Conservation (phyloP, 116 monocot genomes). For the Trichopus zeylanicus region DNA sequence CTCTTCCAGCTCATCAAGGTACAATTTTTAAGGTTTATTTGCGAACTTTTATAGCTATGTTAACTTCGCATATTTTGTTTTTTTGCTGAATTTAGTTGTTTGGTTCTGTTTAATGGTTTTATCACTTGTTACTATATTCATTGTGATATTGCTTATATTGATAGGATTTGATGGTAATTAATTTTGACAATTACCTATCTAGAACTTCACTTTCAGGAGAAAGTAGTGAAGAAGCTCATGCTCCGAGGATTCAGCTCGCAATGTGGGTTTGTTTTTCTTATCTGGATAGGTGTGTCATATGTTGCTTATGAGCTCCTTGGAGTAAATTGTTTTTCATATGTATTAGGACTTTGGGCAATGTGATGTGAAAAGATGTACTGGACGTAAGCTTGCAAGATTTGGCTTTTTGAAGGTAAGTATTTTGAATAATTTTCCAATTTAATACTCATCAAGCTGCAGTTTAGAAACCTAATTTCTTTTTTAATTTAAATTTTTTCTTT, state of each 20-base stretch:
- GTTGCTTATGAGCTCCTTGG: not conserved
- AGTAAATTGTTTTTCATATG: not conserved
- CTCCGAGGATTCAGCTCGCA: slow-evolving; percentile 69
- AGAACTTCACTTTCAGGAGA: slow-evolving; percentile 66
- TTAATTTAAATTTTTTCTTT: too few relatives aligned
- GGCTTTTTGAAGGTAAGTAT: slow-evolving; percentile 68
- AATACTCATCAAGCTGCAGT: too few relatives aligned
- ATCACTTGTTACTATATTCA: too few relatives aligned
- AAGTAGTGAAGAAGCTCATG: slow-evolving; percentile 25
- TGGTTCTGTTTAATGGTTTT: too few relatives aligned
- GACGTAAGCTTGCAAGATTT: slow-evolving; percentile 93
- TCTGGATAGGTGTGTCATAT: not conserved
- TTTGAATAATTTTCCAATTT: not conserved
- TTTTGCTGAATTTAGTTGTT: too few relatives aligned
- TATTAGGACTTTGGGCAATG: slow-evolving; percentile 94
- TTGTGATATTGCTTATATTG: not conserved
- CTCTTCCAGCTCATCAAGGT: slow-evolving; percentile 39
- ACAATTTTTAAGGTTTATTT: too few relatives aligned
- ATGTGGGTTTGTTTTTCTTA: slow-evolving; percentile 77
- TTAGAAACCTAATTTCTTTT: too few relatives aligned
- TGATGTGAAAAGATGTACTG: slow-evolving; percentile 89
- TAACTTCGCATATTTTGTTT: not conserved
- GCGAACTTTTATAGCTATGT: too few relatives aligned
- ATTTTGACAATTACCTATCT: not conserved
- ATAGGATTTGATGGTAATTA: not conserved